phyloP scores from a whole-genome alignment of 1,284 basidiomycete genomes.

The Gymnopus androsaceus region DNA sequence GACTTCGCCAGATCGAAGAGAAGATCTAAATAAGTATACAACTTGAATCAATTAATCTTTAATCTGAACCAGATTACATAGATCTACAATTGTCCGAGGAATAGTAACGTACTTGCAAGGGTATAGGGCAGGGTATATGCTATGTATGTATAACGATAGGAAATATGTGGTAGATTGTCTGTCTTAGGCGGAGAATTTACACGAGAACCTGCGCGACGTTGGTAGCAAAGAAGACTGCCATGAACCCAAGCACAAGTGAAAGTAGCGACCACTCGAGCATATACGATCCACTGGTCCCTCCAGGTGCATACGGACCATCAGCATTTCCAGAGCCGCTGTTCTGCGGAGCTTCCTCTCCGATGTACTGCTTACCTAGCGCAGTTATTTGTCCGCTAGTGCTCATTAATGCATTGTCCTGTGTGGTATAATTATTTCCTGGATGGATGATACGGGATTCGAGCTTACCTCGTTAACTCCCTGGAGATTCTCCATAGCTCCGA shows the following conservation, averaged over 20 bases:
- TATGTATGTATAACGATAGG: not conserved
- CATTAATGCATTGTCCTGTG: conserved; percentile 33
- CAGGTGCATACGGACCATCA: conserved; percentile 16
- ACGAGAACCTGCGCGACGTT: not conserved
- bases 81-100: too few relatives aligned
- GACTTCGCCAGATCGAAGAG: too few relatives aligned
- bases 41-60: too few relatives aligned
- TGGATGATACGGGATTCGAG: not conserved
- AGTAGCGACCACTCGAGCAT: not conserved
- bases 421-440: not conserved
- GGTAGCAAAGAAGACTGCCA: not conserved
- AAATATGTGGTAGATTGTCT: too few relatives aligned
- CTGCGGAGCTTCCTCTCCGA: conserved; percentile 26
- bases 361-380: conserved; percentile 36
- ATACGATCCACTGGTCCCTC: conserved; percentile 1
- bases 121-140: too few relatives aligned
- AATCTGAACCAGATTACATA: too few relatives aligned
- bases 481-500: conserved; percentile 39
- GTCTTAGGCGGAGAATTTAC: too few relatives aligned
- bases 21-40: too few relatives aligned
- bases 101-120: too few relatives aligned
- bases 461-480: conserved; percentile 37
- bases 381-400: conserved; percentile 34
- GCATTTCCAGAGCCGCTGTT: conserved; percentile 22
- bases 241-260: not conserved